A percentile compares a stretch with the other conserved stretches of the same genome.
Evolutionary conservation across 352 stramenopile species (phyloP).

Genomic region (Phytopythium oedochilum): DNA sequence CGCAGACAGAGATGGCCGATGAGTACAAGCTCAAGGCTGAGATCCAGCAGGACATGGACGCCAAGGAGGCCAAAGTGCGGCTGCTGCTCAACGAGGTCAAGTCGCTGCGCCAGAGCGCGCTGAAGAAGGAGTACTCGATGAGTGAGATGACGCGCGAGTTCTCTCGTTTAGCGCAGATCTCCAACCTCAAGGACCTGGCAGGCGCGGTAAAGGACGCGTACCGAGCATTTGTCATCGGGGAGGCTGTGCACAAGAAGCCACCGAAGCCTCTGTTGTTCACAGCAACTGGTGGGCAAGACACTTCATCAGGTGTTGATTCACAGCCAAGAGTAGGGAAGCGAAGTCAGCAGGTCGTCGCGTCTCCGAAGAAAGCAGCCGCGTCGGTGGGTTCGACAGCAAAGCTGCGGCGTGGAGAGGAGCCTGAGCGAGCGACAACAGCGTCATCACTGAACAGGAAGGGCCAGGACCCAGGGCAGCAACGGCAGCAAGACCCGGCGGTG

Average conservation of each 20-base stretch:
- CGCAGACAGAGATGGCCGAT: constrained; percentile 71
- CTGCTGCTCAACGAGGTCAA: constrained; percentile 75
- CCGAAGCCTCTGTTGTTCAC: constrained; percentile 7
- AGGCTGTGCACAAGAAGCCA: constrained; percentile 57
- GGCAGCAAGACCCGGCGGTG: neutral
- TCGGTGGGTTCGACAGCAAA: neutral
- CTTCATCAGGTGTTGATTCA: neutral
- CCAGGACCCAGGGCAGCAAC: neutral
- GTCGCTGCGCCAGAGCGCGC: constrained; percentile 55
- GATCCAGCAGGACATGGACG: constrained; percentile 55
- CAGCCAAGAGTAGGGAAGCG: neutral
- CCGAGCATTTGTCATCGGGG: constrained; percentile 67
- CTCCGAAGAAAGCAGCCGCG: neutral
- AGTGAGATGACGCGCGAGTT: constrained; percentile 81
- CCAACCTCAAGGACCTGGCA: constrained; percentile 78
- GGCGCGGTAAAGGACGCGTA: constrained; percentile 78
- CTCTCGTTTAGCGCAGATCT: constrained; percentile 60
- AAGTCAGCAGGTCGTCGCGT: neutral
- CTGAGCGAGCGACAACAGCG: constrained; percentile 1
- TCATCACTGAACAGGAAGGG: neutral
- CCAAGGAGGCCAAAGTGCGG: constrained; percentile 74
- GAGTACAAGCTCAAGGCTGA: constrained; percentile 65
- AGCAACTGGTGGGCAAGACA: neutral
- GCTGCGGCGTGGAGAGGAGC: neutral
- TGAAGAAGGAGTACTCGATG: constrained; percentile 78